phyloP scores from a whole-genome alignment of 352 stramenopile genomes.

The Globisporangium alternatum region DNA sequence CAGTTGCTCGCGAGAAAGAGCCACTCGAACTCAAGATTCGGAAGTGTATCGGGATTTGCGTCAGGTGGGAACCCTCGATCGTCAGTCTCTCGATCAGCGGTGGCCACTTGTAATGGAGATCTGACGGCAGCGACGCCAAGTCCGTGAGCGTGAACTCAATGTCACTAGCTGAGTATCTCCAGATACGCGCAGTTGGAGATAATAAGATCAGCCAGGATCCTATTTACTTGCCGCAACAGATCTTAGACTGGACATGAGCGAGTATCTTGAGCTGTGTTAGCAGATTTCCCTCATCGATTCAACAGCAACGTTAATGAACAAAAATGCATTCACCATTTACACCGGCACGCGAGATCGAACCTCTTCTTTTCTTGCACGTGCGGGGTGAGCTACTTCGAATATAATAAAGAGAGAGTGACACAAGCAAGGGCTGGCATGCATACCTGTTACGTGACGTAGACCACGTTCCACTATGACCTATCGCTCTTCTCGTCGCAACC shows the following conservation, averaged over 20 bases:
- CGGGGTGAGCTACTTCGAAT: slow-evolving; percentile 2
- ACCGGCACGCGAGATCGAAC: not conserved
- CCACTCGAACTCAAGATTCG: not conserved
- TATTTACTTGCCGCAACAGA: no score
- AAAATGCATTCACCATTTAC: slow-evolving; percentile 9
- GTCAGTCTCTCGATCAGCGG: not conserved
- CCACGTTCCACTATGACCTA: not conserved
- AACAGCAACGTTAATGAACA: slow-evolving; percentile 4
- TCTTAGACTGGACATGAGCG: not conserved
- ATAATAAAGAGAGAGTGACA: slow-evolving; percentile 5
- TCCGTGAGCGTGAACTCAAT: not conserved
- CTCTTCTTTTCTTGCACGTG: not conserved
- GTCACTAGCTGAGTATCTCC: not conserved
- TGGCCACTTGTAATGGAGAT: not conserved
- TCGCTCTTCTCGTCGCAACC: slow-evolving; percentile 14
- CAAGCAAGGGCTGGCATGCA: not conserved
- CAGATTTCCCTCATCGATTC: not conserved
- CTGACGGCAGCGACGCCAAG: not conserved
- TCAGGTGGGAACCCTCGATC: not conserved
- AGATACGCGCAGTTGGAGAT: not conserved
- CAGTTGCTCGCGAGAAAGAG: not conserved
- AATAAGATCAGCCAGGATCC: not conserved
- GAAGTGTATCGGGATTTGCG: not conserved
- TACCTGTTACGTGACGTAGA: not conserved
- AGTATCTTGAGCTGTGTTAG: not conserved